A percentile compares a stretch with the other conserved stretches of the same genome.
phyloP scores from a whole-genome alignment of 75 land plant genomes.

The Gnetum montanum region DNA sequence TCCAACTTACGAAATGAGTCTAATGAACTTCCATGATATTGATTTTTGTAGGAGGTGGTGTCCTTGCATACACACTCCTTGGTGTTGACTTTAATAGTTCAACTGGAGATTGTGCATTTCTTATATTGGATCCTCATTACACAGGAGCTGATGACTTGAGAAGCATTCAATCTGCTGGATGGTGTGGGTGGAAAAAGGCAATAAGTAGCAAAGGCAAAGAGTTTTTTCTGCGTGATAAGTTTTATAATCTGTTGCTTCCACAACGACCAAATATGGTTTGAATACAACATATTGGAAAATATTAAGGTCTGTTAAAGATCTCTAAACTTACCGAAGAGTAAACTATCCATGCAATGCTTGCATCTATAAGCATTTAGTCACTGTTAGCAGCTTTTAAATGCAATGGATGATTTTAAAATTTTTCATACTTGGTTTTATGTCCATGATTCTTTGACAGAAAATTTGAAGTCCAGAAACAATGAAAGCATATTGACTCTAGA shows the following conservation, averaged over 20 bases:
- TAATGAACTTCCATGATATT: too few relatives aligned
- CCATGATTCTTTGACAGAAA: too few relatives aligned
- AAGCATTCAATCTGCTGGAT: conserved; percentile 72
- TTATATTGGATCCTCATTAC: conserved; percentile 96
- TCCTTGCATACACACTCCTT: conserved; percentile 92
- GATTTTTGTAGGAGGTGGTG: conserved; percentile 93
- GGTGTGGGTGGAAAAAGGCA: conserved; percentile 98
- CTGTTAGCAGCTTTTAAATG: too few relatives aligned
- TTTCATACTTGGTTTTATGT: too few relatives aligned
- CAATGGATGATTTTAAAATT: too few relatives aligned
- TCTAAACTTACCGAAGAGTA: too few relatives aligned
- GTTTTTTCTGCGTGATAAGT: conserved; percentile 85
- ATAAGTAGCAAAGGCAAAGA: conserved; percentile 69
- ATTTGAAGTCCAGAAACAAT: too few relatives aligned
- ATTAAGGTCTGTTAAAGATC: too few relatives aligned
- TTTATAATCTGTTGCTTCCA: conserved; percentile 90
- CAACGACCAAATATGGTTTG: conserved; percentile 90
- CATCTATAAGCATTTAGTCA: too few relatives aligned
- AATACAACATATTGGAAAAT: conserved; percentile 2
- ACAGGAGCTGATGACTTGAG: conserved; percentile 87
- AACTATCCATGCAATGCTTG: too few relatives aligned
- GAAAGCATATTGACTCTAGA: too few relatives aligned
- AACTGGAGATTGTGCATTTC: conserved; percentile 94
- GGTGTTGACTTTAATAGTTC: conserved; percentile 90
- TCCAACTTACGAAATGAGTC: too few relatives aligned